These are phyloP conservation scores for Phytophthora macrochlamydospora DNA, from an alignment of 352 stramenopile genomes.

Conservation along the genomic window DNA sequence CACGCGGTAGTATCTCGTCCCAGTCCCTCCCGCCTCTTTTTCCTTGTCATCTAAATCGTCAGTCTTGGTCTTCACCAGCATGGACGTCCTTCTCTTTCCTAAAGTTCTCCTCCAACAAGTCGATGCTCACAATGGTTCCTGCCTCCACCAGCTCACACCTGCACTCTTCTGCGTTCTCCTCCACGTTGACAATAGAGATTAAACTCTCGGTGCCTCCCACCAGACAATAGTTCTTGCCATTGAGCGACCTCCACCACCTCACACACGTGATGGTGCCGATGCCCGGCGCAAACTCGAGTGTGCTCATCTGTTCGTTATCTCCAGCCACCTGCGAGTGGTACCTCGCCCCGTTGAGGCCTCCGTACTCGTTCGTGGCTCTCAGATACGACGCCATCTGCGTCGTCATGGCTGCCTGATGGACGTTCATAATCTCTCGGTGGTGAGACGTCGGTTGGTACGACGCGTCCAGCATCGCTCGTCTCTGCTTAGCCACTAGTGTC, in stretches of 20 bases:
- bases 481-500: constrained; percentile 59
- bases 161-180: constrained; percentile 86
- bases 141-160: constrained; percentile 76
- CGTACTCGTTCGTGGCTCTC: constrained; percentile 76
- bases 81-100: constrained; percentile 80
- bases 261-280: constrained; percentile 73
- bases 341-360: constrained; percentile 76
- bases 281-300: constrained; percentile 75
- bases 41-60: constrained; percentile 41
- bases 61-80: constrained; percentile 73
- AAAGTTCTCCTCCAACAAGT: constrained; percentile 82
- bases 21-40: constrained; percentile 24
- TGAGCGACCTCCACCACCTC: constrained; percentile 83
- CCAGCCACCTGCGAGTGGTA: constrained; percentile 85
- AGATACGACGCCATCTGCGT: constrained; percentile 87
- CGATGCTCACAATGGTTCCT: constrained; percentile 71
- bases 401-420: constrained; percentile 74
- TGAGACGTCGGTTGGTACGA: constrained; percentile 52
- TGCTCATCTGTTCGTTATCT: constrained; percentile 86
- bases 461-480: constrained; percentile 61
- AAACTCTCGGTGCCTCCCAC: constrained; percentile 77
- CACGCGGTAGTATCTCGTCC: constrained; percentile 76
- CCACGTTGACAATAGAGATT: constrained; percentile 87
- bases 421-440: constrained; percentile 75
- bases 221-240: constrained; percentile 85